A percentile compares a stretch with the other conserved stretches of the same genome.
phyloP scores from a whole-genome alignment of 1,139 yeast genomes.

The Waltiozyma sp. region DNA sequence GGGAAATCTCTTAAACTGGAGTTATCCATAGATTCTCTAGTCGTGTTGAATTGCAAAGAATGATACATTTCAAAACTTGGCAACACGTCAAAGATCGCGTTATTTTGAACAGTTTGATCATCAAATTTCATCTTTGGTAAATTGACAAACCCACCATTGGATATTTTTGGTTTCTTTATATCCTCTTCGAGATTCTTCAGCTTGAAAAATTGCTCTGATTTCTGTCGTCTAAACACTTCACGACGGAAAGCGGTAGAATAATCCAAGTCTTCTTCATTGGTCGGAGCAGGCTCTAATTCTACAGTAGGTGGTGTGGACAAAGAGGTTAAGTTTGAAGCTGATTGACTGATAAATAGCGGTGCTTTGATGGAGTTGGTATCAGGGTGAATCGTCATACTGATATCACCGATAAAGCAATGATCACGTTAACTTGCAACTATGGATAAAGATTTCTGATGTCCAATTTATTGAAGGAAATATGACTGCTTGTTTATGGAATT shows the following conservation, averaged over 20 bases:
- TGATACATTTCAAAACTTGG: conserved; percentile 60
- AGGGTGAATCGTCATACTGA: background rate
- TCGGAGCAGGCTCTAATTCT: background rate
- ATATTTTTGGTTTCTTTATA: background rate
- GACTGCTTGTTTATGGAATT: no score
- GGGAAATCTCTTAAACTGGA: conserved; percentile 3
- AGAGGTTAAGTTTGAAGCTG: no score
- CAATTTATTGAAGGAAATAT: no score
- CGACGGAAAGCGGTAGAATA: conserved; percentile 9
- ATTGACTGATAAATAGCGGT: background rate
- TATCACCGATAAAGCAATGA: no score
- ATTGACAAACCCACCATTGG: conserved; percentile 4
- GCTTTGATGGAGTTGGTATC: background rate
- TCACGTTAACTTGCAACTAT: no score
- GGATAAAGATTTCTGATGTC: no score
- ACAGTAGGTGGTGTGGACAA: background rate
- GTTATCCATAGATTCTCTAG: conserved; percentile 7
- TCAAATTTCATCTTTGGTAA: conserved; percentile 2
- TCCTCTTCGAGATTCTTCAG: conserved; percentile 1
- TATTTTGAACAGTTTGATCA: conserved; percentile 5
- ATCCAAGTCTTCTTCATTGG: conserved; percentile 7
- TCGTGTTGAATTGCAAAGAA: conserved; percentile 35
- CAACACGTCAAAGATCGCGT: conserved; percentile 30
- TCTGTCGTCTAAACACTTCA: conserved; percentile 7
- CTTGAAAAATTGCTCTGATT: conserved; percentile 4